Evolutionary conservation across 192 early-diverging fungal species (phyloP), one percentile per base, ranked within the genome.

Genomic region (Paraglomus brasilianum): DNA sequence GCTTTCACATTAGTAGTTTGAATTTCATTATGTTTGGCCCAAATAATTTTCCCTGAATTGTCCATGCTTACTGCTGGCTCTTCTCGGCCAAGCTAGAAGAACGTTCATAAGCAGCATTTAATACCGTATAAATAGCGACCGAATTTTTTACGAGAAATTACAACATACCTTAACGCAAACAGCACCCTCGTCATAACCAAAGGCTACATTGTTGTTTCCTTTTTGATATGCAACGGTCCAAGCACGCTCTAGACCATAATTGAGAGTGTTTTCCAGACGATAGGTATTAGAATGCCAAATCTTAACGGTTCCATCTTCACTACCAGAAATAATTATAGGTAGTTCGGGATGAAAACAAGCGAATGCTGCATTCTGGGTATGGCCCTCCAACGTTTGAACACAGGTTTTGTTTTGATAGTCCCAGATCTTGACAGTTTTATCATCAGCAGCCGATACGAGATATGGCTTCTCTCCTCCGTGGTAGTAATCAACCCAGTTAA

Each of bases 341-440:
- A 98, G 81, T n/a, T 90, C 88, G 1, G 97, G 97, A 73, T 99
- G 97, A 83, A 89, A 99, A 8, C 84, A 81, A 8, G 93, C 92
- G 48, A 93, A 87, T 14, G 87, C 92, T 5, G 96, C 95, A 72
- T 99, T 97, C 55, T 97, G 89, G 8, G 91, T 84, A 77, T 99
- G 97, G 8, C 97, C 97, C 79, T 98, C 95, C 61, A 99, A 86
- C 7, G 96, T 99, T 78, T 96, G 95, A 13, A 99, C 95, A 76
- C 96, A 98, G 17, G 93, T 94, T 80, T 97, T 98, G 87, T 98
- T 99, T 75, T 98, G 96, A 77, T 98, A 98, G 76, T 99, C 97
- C 97, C 97, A 99, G 41, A 99, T 90, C 66, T 97, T 97, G 71
- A 93, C 87, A 40, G 88, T 66, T 42, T 89, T 91, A 80, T 99